Percentiles rank a stretch among this genome's conserved stretches.
Evolutionary conservation across 2,329 filamentous ascomycete genomes (phyloP).

Genomic region (Lecanoromycetidae sp.): DNA sequence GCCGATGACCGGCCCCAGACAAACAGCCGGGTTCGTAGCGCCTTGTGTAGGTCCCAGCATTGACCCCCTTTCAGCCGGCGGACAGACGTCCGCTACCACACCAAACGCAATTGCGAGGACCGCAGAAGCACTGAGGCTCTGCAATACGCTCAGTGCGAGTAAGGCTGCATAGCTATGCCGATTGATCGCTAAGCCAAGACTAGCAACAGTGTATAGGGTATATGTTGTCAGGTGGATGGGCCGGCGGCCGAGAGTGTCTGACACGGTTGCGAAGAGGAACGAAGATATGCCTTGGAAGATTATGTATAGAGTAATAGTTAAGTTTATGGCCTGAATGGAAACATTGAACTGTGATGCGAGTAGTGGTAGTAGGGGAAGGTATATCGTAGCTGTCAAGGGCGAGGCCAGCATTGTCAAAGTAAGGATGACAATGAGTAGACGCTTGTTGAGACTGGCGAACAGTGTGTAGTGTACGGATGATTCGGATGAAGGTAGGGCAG

Average conservation of each 20-base stretch:
- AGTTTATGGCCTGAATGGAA: slow-evolving; percentile 21
- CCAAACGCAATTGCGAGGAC: slow-evolving; percentile 18
- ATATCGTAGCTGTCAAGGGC: slow-evolving; percentile 35
- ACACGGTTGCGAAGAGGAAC: slow-evolving; percentile 37
- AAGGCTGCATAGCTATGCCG: slow-evolving; percentile 15
- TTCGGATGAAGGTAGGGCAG: neutral
- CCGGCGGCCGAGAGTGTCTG: slow-evolving; percentile 10
- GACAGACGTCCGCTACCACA: slow-evolving; percentile 18
- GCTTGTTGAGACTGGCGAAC: slow-evolving; percentile 1
- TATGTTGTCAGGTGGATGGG: slow-evolving; percentile 15
- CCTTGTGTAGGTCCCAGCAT: slow-evolving; percentile 17
- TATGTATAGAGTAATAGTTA: slow-evolving; percentile 29
- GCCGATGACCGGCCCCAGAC: slow-evolving; percentile 19
- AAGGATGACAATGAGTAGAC: slow-evolving; percentile 22
- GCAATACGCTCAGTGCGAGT: slow-evolving; percentile 16
- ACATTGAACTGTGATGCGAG: slow-evolving; percentile 24
- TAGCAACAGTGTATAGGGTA: slow-evolving; percentile 16
- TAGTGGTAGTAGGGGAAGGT: slow-evolving; percentile 32
- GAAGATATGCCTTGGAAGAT: slow-evolving; percentile 39
- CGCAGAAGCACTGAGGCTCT: slow-evolving; percentile 19
- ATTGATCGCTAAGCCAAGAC: slow-evolving; percentile 18
- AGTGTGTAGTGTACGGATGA: slow-evolving; percentile 4
- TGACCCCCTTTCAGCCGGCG: slow-evolving; percentile 17
- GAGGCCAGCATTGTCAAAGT: slow-evolving; percentile 20
- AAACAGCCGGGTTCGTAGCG: slow-evolving; percentile 16